phyloP scores from a whole-genome alignment of 2,329 filamentous ascomycete species.

The Aspergillus intermedius region DNA sequence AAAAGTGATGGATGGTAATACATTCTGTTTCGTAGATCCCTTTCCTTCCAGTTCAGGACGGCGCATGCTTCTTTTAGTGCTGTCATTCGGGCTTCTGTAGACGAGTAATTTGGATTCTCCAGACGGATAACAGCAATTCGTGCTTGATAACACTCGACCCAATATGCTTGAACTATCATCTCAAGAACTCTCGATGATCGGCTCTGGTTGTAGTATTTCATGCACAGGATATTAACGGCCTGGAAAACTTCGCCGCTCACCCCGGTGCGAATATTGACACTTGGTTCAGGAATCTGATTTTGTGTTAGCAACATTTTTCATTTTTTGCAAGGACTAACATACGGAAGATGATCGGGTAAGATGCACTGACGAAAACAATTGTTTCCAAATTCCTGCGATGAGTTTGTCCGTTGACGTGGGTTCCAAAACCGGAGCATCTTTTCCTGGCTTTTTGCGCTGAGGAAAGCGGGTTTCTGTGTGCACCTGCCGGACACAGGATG shows the following conservation, averaged over 20 bases:
- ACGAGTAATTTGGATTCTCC: constrained; percentile 36
- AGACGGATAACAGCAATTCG: constrained; percentile 40
- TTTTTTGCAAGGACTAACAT: constrained; percentile 2
- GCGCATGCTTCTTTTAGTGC: constrained; percentile 49
- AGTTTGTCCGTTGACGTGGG: constrained; percentile 45
- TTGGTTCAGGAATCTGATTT: constrained; percentile 7
- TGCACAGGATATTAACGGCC: constrained; percentile 16
- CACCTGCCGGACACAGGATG: constrained; percentile 14
- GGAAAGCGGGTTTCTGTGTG: constrained; percentile 22
- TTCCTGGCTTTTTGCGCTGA: constrained; percentile 14
- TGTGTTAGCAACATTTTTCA: background rate
- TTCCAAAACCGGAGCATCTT: constrained; percentile 35
- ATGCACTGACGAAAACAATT: constrained; percentile 31
- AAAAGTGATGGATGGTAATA: constrained; percentile 2
- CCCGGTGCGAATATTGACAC: constrained; percentile 11
- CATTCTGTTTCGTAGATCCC: constrained; percentile 48
- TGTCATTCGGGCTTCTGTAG: constrained; percentile 46
- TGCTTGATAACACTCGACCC: constrained; percentile 51
- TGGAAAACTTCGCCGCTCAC: constrained; percentile 11
- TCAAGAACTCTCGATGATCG: constrained; percentile 52
- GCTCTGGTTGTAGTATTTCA: constrained; percentile 36
- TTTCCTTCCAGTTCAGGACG: constrained; percentile 52
- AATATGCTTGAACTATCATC: constrained; percentile 53
- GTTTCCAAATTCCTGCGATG: constrained; percentile 46
- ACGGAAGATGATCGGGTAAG: constrained; percentile 12